Evolutionary conservation across 345 rosid genomes (phyloP).

Genomic region (Eucalyptus polybractea): DNA sequence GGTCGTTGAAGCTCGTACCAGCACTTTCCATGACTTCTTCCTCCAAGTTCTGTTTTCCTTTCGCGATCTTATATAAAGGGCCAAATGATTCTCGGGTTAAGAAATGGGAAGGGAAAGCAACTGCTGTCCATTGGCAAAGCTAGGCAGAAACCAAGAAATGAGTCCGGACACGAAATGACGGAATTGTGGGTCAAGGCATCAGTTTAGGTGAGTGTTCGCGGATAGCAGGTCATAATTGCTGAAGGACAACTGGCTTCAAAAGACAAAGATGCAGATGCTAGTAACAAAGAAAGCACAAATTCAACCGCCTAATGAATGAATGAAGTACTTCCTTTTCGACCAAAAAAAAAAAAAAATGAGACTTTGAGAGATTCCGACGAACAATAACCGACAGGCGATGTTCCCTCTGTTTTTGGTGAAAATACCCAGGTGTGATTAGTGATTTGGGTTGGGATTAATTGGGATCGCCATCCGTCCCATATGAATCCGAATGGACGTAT

Average conservation of each 20-base stretch:
- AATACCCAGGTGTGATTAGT: neutral
- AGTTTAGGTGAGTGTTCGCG: neutral
- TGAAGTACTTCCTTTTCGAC: no score
- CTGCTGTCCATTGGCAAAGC: neutral
- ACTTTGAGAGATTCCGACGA: neutral
- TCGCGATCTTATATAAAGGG: neutral
- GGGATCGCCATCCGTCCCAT: neutral
- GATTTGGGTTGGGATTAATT: neutral
- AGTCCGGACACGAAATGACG: neutral
- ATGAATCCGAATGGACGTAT: neutral
- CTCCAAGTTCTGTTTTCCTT: neutral
- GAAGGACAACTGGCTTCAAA: neutral
- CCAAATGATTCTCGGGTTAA: neutral
- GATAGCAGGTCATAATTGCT: neutral
- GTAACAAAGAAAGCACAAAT: neutral
- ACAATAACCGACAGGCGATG: neutral
- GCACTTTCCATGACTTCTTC: neutral
- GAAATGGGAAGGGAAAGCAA: neutral
- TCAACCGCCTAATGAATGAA: neutral
- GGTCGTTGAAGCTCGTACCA: constrained; percentile 1
- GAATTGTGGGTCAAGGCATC: neutral
- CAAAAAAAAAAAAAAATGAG: no score
- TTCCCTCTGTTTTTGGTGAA: neutral
- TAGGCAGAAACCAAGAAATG: neutral
- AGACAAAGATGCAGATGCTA: neutral